Base-by-base conservation (phyloP, 2,329 filamentous ascomycete species). In the Neoarthrinium moseri region DNA sequence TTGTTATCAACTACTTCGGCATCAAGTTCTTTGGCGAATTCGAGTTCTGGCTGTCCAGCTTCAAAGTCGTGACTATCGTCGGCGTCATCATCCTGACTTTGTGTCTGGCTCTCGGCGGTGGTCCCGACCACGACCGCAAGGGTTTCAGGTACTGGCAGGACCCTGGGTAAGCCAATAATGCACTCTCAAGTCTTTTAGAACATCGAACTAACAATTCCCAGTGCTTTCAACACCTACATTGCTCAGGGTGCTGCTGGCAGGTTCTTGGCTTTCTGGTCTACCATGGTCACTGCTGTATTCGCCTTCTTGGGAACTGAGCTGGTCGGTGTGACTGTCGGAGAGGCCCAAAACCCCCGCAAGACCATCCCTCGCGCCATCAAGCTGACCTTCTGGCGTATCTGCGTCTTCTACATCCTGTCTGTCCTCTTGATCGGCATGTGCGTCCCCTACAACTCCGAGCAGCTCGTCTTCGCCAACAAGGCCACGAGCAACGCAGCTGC, bases 331-430 rank as follows among this genome's bases (percentile, higher is more conserved):
- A 91, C 87, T 0, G 86, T 89, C 26, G 87, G 84, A 43, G 86
- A 91, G 66, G 86, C 87, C 0, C 84, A 90, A 68, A 91, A 91
- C 68, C 88, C 88, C 1, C 82, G 87, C 61, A 81, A 80, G 64
- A 87, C 83, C 13, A 84, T 92, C 50, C 88, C 88, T 6, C 81
- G 83, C 49, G 87, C 87, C 43, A 91, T 91, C 73, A 86, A 83
- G 63, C 75, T 90, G 40, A 91, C 87, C 54, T 91, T 91, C 67
- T 91, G 81, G 72, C 87, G 88, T 47, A 91, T 92, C 63, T 68
- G 89, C 54, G 72, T 91, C 70, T 92, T 92, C 74, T 92, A 92
- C 73, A 76, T 83, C 57, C 66, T 89, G 48, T 84, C 80, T 18
- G 85, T 91, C 27, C 76, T 92, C 43, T 75, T 91, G 42, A 72